A percentile compares a stretch with the other conserved stretches of the same genome.
These are phyloP conservation scores for Bauhinia variegata DNA, from an alignment of 306 rosid genomes.

Conservation along the genomic window DNA sequence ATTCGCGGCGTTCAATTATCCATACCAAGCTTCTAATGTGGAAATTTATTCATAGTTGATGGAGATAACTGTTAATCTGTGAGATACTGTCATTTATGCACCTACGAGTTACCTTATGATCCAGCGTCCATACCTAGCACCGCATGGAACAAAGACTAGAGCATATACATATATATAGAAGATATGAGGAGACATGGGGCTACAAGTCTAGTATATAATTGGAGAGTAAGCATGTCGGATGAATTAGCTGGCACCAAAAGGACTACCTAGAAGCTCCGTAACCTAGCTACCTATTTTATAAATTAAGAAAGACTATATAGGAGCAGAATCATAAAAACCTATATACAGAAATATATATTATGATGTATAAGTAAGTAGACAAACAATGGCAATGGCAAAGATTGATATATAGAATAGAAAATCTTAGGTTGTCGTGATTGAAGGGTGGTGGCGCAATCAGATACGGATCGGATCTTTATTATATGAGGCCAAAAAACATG, in stretches of 20 bases:
- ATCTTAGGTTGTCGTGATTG: slow-evolving; percentile 68
- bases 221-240: background rate
- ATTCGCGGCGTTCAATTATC: too few relatives aligned
- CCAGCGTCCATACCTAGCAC: too few relatives aligned
- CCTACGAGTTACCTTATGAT: too few relatives aligned
- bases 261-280: slow-evolving; percentile 16
- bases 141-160: too few relatives aligned
- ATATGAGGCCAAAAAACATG: slow-evolving; percentile 46
- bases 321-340: slow-evolving; percentile 49
- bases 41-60: too few relatives aligned
- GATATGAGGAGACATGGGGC: background rate
- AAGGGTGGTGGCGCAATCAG: slow-evolving; percentile 63
- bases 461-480: slow-evolving; percentile 36
- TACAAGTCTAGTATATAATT: background rate
- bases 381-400: slow-evolving; percentile 8
- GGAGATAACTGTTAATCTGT: too few relatives aligned
- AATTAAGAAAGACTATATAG: slow-evolving; percentile 25
- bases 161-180: too few relatives aligned
- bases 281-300: slow-evolving; percentile 6
- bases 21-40: too few relatives aligned
- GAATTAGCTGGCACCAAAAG: slow-evolving; percentile 22
- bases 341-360: too few relatives aligned
- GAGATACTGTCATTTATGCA: too few relatives aligned
- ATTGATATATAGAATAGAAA: slow-evolving; percentile 28
- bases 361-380: slow-evolving; percentile 13